These are phyloP conservation scores for Colletotrichum sp. DNA, from an alignment of 2,329 filamentous ascomycete genomes.

Conservation along the genomic window DNA sequence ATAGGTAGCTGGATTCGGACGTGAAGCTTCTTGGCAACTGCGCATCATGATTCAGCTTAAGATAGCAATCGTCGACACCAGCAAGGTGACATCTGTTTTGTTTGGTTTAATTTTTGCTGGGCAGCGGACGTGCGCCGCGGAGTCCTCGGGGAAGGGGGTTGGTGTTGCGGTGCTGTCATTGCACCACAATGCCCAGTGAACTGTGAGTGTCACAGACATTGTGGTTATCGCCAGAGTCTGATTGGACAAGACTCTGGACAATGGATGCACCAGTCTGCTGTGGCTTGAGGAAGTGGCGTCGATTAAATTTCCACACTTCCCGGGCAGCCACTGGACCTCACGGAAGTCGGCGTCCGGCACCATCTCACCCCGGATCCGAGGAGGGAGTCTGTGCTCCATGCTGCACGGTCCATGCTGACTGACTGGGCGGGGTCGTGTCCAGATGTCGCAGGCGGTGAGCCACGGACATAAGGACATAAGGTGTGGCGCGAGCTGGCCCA, in stretches of 20 bases:
- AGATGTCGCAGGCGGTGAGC: neutral
- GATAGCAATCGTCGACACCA: neutral
- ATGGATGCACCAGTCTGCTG: neutral
- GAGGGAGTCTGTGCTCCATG: neutral
- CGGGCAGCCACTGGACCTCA: neutral
- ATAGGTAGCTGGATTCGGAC: neutral
- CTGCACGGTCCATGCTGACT: neutral
- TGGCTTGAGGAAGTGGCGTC: neutral
- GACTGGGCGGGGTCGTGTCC: neutral
- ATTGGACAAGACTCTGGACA: neutral
- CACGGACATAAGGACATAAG: neutral
- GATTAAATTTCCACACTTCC: neutral
- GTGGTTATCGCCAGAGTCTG: neutral
- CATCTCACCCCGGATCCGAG: neutral
- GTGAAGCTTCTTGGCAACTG: constrained; percentile 1
- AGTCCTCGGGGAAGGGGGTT: neutral
- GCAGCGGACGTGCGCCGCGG: neutral
- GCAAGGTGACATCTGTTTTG: neutral
- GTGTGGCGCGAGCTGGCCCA: constrained; percentile 4
- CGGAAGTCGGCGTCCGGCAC: neutral
- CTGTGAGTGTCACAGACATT: neutral
- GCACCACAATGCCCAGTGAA: neutral
- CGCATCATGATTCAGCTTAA: constrained; percentile 3
- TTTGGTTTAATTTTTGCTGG: neutral
- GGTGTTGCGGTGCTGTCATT: neutral